phyloP scores from a whole-genome alignment of 129 eudicot genomes.

The Flaveria linearis region DNA sequence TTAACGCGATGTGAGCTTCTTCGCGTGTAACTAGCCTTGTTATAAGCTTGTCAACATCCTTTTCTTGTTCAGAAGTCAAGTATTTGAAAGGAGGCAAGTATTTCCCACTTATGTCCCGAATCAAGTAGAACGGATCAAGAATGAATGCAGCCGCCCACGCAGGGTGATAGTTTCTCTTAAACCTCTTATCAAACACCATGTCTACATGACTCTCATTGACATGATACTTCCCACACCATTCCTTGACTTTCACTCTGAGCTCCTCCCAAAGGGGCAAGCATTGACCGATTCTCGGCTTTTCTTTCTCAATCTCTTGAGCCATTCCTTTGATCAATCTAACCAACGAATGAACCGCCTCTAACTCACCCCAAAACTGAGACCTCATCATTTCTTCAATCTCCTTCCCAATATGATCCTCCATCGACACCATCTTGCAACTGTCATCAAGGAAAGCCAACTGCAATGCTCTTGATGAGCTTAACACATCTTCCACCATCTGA shows the following conservation, averaged over 20 bases:
- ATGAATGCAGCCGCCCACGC: constrained; percentile 97
- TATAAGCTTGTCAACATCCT: constrained; percentile 86
- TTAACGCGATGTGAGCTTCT: constrained; percentile 86
- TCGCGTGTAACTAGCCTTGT: constrained; percentile 84
- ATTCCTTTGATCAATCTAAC: constrained; percentile 63
- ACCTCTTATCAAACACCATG: constrained; percentile 66
- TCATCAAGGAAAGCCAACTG: constrained; percentile 76
- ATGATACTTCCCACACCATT: constrained; percentile 75
- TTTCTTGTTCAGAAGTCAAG: constrained; percentile 80
- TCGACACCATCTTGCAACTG: constrained; percentile 48
- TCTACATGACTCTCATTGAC: constrained; percentile 63
- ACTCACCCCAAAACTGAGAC: constrained; percentile 81
- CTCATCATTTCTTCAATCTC: constrained; percentile 84
- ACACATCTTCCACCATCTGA: constrained; percentile 67
- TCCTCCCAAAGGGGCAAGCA: constrained; percentile 98
- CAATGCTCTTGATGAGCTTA: constrained; percentile 74
- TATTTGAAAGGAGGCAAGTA: constrained; percentile 91
- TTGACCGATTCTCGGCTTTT: constrained; percentile 76
- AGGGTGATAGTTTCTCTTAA: constrained; percentile 85
- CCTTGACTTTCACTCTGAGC: constrained; percentile 64
- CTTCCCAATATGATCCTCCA: constrained; percentile 70
- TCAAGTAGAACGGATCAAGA: constrained; percentile 81
- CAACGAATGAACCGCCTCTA: constrained; percentile 77
- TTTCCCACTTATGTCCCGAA: constrained; percentile 74
- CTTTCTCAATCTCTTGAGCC: constrained; percentile 71